Percentiles rank a stretch among this genome's conserved stretches.
Conservation (phyloP, 331 rosid species). For the Quercus tomentella region DNA sequence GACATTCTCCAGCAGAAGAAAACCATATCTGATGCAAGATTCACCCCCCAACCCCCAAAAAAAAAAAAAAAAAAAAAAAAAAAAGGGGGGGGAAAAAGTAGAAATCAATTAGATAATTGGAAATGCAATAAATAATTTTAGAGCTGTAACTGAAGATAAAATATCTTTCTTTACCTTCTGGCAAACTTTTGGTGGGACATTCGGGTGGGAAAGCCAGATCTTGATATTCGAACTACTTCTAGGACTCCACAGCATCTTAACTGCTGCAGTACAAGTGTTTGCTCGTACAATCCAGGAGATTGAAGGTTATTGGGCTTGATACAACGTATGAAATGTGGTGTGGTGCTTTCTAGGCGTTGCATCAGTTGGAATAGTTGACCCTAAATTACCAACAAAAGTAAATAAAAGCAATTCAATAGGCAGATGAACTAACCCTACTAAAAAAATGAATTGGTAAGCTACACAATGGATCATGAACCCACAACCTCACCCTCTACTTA, state of each 20-base stretch:
- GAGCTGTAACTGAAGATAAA: constrained; percentile 7
- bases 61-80: constrained; percentile 16
- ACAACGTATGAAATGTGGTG: constrained; percentile 99
- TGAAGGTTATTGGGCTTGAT: constrained; percentile 95
- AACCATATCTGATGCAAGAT: constrained; percentile 78
- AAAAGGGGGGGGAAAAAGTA: constrained; percentile 22
- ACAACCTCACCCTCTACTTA: no score
- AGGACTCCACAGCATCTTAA: constrained; percentile 97
- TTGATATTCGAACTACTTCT: constrained; percentile 96
- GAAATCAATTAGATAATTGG: not conserved
- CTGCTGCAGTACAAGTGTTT: constrained; percentile 94
- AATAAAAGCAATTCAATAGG: constrained; percentile 6
- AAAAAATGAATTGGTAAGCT: not conserved
- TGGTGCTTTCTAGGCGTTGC: constrained; percentile 95
- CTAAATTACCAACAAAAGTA: constrained; percentile 42
- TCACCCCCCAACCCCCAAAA: not conserved
- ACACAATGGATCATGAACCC: no score
- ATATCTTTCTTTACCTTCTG: constrained; percentile 56
- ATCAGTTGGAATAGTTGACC: constrained; percentile 87
- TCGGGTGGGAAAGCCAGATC: constrained; percentile 98
- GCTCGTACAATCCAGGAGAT: constrained; percentile 93
- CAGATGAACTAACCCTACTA: not conserved
- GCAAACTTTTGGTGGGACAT: constrained; percentile 96
- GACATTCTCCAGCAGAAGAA: constrained; percentile 84
- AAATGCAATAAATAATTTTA: constrained; percentile 3